Conservation (phyloP, 371 early-diverging fungal species). For the Lichtheimia ornata region DNA sequence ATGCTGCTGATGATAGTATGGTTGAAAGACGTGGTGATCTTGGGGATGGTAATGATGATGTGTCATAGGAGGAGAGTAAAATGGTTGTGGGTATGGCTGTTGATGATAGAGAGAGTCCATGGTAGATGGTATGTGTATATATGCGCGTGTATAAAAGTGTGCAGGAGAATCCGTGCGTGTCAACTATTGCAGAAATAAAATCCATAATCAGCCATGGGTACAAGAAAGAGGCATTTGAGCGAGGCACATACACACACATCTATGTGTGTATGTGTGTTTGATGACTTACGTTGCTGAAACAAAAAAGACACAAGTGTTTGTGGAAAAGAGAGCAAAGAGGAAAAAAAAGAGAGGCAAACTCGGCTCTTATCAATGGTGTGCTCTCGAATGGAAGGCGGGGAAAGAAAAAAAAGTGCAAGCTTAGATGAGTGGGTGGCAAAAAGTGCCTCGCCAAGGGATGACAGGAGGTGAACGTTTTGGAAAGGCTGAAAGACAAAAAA, state of each 20-base stretch:
- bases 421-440: not conserved
- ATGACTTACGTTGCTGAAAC: too few relatives aligned
- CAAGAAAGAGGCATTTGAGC: too few relatives aligned
- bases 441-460: slow-evolving; percentile 5
- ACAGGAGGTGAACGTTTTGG: not conserved
- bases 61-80: not conserved
- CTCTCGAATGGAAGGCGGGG: too few relatives aligned
- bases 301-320: not conserved
- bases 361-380: not conserved
- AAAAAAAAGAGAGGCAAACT: not conserved
- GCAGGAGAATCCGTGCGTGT: too few relatives aligned
- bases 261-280: too few relatives aligned
- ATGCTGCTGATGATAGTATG: not conserved
- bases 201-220: too few relatives aligned
- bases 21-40: slow-evolving; percentile 2
- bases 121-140: too few relatives aligned
- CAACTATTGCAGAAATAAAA: too few relatives aligned
- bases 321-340: not conserved
- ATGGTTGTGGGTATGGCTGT: too few relatives aligned
- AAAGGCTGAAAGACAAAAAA: not conserved
- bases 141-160: too few relatives aligned
- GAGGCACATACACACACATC: too few relatives aligned
- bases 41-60: slow-evolving; percentile 4
- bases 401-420: not conserved
- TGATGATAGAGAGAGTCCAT: too few relatives aligned